A percentile compares a stretch with the other conserved stretches of the same genome.
Evolutionary conservation across 768 basidiomycete species (phyloP).

Genomic region (Panellus pusillus): DNA sequence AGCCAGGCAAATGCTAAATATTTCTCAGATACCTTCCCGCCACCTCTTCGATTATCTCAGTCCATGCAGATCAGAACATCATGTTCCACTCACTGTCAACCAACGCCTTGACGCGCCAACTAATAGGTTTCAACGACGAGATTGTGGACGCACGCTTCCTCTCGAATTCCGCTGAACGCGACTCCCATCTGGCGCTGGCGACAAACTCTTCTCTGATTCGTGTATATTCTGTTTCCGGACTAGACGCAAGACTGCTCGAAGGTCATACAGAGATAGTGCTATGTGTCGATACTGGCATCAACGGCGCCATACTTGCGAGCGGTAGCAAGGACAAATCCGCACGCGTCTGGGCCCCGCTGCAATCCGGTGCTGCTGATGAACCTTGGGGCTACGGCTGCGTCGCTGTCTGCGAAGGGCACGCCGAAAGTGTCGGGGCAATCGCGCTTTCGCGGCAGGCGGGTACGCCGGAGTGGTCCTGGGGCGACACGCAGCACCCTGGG

Average conservation of each 20-base stretch:
- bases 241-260: constrained; percentile 83
- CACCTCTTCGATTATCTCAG: constrained; percentile 67
- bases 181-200: constrained; percentile 88
- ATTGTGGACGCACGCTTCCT: constrained; percentile 90
- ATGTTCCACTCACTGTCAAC: constrained; percentile 82
- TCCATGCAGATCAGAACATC: constrained; percentile 97
- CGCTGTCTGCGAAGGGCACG: constrained; percentile 89
- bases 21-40: constrained; percentile 64
- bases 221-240: constrained; percentile 71
- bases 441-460: constrained; percentile 66
- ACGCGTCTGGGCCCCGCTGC: constrained; percentile 70
- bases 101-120: constrained; percentile 65
- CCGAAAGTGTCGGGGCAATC: constrained; percentile 90
- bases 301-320: constrained; percentile 76
- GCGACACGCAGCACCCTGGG: constrained; percentile 33
- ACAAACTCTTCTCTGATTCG: constrained; percentile 96
- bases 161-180: constrained; percentile 38
- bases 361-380: constrained; percentile 16
- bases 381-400: constrained; percentile 72
- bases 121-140: constrained; percentile 98
- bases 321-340: constrained; percentile 92
- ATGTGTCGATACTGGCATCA: constrained; percentile 67
- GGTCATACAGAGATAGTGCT: constrained; percentile 94
- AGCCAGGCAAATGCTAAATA: constrained; percentile 8
- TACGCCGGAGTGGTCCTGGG: constrained; percentile 20